These are phyloP conservation scores for Pichia paraexigua DNA, from an alignment of 805 yeast genomes.

Conservation along the genomic window DNA sequence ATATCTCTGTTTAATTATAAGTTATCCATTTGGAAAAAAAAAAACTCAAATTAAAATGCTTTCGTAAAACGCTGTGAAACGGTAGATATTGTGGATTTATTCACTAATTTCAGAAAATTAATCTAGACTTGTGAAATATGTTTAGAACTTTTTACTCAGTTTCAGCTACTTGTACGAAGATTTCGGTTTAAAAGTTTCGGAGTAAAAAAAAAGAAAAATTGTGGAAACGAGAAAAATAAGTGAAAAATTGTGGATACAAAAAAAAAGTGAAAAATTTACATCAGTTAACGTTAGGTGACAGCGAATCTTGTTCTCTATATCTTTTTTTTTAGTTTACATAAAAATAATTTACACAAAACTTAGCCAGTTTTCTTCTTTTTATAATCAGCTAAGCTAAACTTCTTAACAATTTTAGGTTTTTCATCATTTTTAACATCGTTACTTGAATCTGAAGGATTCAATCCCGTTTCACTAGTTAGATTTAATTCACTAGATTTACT, in stretches of 20 bases:
- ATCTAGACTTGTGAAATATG: no score
- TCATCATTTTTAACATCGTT: slow-evolving; percentile 8
- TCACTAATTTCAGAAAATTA: no score
- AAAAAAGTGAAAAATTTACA: no score
- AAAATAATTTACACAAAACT: not conserved
- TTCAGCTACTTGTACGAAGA: no score
- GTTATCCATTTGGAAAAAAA: not conserved
- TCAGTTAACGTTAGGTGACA: not conserved
- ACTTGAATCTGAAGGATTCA: not conserved
- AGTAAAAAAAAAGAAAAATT: no score
- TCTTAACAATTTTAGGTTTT: slow-evolving; percentile 39
- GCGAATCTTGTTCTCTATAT: not conserved
- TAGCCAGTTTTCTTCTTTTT: slow-evolving; percentile 36
- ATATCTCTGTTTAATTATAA: not conserved
- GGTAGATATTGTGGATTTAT: no score
- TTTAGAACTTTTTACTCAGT: no score
- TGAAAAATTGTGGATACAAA: no score
- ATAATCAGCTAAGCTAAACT: slow-evolving; percentile 69
- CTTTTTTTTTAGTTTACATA: not conserved
- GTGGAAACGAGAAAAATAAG: no score
- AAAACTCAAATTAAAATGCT: no score
- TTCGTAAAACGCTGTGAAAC: no score
- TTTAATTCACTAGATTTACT: not conserved
- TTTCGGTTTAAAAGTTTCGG: no score
- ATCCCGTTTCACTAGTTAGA: not conserved